A percentile compares a stretch with the other conserved stretches of the same genome.
phyloP scores from a whole-genome alignment of 2,329 filamentous ascomycete genomes.

The Sarocladium oryzae region DNA sequence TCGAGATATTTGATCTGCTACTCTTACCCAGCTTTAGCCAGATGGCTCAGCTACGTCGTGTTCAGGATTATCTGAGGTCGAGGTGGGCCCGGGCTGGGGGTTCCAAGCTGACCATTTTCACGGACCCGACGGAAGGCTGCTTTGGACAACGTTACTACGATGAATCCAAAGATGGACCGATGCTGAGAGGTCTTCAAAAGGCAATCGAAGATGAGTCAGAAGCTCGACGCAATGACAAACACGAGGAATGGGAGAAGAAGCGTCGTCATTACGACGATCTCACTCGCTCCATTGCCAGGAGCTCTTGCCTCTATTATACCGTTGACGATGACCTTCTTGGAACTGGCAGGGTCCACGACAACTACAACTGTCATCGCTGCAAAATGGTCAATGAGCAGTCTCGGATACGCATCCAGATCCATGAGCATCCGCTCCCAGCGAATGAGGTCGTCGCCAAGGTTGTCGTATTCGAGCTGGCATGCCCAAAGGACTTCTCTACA shows the following conservation, averaged over 20 bases:
- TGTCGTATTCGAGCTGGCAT: slow-evolving; percentile 34
- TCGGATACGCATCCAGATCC: slow-evolving; percentile 28
- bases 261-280: slow-evolving; percentile 24
- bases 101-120: slow-evolving; percentile 15
- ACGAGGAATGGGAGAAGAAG: slow-evolving; percentile 25
- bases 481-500: slow-evolving; percentile 24
- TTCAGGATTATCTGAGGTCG: slow-evolving; percentile 14
- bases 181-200: slow-evolving; percentile 14
- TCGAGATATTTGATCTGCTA: slow-evolving; percentile 46
- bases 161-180: slow-evolving; percentile 14
- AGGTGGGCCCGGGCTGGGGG: not conserved
- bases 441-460: slow-evolving; percentile 23
- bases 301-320: slow-evolving; percentile 25
- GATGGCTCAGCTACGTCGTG: slow-evolving; percentile 40
- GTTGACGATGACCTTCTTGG: slow-evolving; percentile 15
- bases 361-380: slow-evolving; percentile 28
- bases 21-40: slow-evolving; percentile 36
- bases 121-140: slow-evolving; percentile 18
- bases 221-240: slow-evolving; percentile 17
- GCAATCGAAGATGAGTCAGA: slow-evolving; percentile 20
- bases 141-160: slow-evolving; percentile 22
- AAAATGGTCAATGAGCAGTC: slow-evolving; percentile 20
- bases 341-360: slow-evolving; percentile 15
- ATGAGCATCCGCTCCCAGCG: slow-evolving; percentile 34
- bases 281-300: slow-evolving; percentile 22